These are phyloP conservation scores for Coprinopsis cinerea DNA, from an alignment of 768 basidiomycete genomes.

Conservation along the genomic window DNA sequence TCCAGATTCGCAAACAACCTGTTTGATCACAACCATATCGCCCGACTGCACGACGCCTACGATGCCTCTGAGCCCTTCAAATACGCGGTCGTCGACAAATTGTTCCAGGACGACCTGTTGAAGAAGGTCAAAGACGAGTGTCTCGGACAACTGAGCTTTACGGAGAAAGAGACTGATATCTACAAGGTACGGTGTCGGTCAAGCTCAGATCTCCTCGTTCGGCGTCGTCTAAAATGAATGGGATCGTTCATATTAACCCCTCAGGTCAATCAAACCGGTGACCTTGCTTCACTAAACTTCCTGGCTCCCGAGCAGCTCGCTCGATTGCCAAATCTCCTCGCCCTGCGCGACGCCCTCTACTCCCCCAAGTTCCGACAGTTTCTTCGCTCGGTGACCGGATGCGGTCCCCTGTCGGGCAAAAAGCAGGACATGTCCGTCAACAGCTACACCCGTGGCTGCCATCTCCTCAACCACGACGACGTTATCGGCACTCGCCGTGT, in stretches of 20 bases:
- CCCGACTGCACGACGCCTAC: conserved; percentile 54
- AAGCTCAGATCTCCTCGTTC: conserved; percentile 6
- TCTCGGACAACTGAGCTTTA: conserved; percentile 68
- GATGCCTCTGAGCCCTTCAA: conserved; percentile 64
- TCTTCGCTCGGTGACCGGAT: conserved; percentile 82
- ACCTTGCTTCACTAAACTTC: conserved; percentile 88
- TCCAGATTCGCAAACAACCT: conserved; percentile 46
- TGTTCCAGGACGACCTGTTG: conserved; percentile 82
- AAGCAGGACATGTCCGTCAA: conserved; percentile 97
- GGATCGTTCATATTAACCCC: not conserved
- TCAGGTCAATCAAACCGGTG: conserved; percentile 95
- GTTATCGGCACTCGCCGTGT: conserved; percentile 92
- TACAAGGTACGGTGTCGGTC: conserved; percentile 64
- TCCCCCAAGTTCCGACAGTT: conserved; percentile 76
- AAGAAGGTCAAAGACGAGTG: conserved; percentile 81
- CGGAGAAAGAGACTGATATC: conserved; percentile 96
- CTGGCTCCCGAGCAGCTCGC: conserved; percentile 72
- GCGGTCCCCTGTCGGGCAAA: conserved; percentile 82
- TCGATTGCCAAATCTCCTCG: conserved; percentile 72
- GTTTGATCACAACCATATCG: conserved; percentile 51
- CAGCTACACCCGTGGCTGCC: conserved; percentile 85
- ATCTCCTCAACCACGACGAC: conserved; percentile 97
- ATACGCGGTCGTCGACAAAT: conserved; percentile 71
- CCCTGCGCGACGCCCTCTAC: conserved; percentile 89
- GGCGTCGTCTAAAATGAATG: conserved; percentile 5